Evolutionary conservation across 805 yeast genomes (phyloP).

Genomic region (Blastobotrys chiropterorum): DNA sequence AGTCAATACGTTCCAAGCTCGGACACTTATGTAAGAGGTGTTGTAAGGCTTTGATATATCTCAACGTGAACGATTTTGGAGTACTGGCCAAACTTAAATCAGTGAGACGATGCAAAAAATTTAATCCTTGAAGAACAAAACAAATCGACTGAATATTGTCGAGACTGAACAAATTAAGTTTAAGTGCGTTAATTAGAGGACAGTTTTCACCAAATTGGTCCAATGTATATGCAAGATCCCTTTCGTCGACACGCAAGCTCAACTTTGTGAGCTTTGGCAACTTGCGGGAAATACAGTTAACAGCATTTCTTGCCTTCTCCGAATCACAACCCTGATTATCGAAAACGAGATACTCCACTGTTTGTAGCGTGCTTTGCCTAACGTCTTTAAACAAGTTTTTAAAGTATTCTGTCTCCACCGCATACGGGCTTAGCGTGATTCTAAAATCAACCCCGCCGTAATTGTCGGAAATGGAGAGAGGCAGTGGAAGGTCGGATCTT

Average conservation of each 20-base stretch:
- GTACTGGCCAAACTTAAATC: neutral
- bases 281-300: neutral
- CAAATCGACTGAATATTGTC: neutral
- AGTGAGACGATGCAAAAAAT: neutral
- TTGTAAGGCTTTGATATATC: neutral
- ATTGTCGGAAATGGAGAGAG: neutral
- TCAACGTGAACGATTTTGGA: neutral
- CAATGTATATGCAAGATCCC: neutral
- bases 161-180: neutral
- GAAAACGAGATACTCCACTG: neutral
- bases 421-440: neutral
- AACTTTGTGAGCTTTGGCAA: neutral
- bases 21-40: neutral
- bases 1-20: neutral
- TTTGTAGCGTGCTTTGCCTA: neutral
- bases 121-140: neutral
- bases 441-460: neutral
- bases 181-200: neutral
- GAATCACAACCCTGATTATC: neutral
- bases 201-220: neutral
- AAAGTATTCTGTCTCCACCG: neutral
- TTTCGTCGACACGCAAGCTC: neutral
- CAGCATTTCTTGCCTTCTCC: neutral
- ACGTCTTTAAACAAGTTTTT: neutral
- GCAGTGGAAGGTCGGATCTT: neutral